Evolutionary conservation across 805 yeast species (phyloP), one percentile per base, ranked within the genome.

Genomic region (Candida andamanensis): DNA sequence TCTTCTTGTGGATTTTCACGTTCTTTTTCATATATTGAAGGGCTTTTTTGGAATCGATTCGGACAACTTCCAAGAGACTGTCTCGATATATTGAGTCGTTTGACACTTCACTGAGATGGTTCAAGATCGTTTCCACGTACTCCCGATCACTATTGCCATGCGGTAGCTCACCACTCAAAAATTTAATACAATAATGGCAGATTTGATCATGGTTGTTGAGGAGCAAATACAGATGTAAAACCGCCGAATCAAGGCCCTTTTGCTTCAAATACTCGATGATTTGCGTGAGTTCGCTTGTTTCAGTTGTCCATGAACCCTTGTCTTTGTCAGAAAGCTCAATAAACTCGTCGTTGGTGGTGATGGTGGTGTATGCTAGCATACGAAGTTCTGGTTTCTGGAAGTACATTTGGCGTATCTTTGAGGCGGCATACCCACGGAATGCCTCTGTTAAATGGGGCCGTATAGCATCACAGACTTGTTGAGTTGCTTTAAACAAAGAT

Each of bases 11-110:
- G 16, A 44, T 41, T 14, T 52, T 47, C 14, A 52, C 53, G 29
- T 58, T 46, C 12, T 40, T 38, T 31, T 57, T 55, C 38, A 65
- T 49, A 26, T 58, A 62, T 7, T 42, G 35, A n/a, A 62, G 42
- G 1, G 63, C 63, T 22, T 37, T 35, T 1, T 48, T 45, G 6
- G 60, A 50, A 24, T 53, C 47, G 3, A 52, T 20, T 32, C 58
- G 49, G 11, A 65, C 44, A 2, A 63, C 42, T 31, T 55, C 63
- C 10, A 64, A 35, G 6, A 64, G 47, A 19, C 48, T 41, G 31
- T 52, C 56, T 19, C 62, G 47, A 37, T 61, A 64, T 5, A 41
- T 29, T 3, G 45, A 43, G 17, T 49, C 47, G 31, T 51, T 51
- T 11, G 45, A 33, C 5, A 55, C 29, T 19, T 35, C 36, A 12